Evolutionary conservation across 345 rosid genomes (phyloP), one percentile per base, ranked within the genome.

Genomic region (Camelina hispida): DNA sequence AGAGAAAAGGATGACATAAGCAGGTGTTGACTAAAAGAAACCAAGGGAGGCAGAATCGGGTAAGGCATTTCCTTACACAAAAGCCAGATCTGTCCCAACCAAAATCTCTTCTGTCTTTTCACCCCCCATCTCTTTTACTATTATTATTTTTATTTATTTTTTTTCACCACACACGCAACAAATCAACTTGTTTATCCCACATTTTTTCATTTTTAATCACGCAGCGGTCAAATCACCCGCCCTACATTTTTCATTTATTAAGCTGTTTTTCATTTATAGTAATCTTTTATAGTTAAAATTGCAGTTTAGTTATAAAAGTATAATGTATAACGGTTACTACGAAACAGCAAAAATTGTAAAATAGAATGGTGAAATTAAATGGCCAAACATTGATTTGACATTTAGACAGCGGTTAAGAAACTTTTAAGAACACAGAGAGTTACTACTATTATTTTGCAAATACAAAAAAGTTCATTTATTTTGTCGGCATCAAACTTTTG

Each of bases 31-130:
- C 81, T 71, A 53, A 54, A 44, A 34, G 37, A 18, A 48, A 10
- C 12, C 17, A 5, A 42, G 63, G 55, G 20, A 48, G 38, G 17
- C 13, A 76, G 66, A 69, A 69, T 69, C 72, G 55, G 79, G 80
- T 64, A 71, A 71, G 68, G 55, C 46, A 48, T 55, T 23, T 69
- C 50, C 74, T 69, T 69, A 60, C 75, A 55, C 58, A 65, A 62
- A 65, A 71, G 72, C 55, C 76, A 64, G 56, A 65, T 78, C 77
- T 78, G 77, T 48, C 77, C 68, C 62, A 50, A 71, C 66, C 81
- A 71, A 77, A 71, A 78, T 78, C 81, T 32, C 11, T 66, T 78
- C 32, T 71, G 77, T 78, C 76, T 65, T 65, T 64, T 78, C 81
- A 50, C 54, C 37, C 9, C 37, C 0, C 30, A 28, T 28, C 30